Evolutionary conservation across 768 basidiomycete genomes (phyloP).

Genomic region (Stropharia rugosoannulata): DNA sequence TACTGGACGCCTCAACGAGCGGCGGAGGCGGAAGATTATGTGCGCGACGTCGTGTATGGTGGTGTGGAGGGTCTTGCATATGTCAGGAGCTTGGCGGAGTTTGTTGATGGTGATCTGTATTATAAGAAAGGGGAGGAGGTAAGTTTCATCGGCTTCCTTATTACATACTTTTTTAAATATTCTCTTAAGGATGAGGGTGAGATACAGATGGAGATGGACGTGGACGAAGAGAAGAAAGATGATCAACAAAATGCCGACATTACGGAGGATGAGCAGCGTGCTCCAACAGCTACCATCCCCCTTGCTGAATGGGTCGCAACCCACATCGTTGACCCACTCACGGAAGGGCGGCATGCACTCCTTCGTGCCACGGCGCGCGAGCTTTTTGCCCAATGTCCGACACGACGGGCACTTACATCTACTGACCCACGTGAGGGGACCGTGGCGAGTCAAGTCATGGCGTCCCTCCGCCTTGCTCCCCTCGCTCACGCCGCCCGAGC

Average conservation of each 20-base stretch:
- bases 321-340: constrained; percentile 45
- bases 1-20: constrained; percentile 54
- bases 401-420: neutral
- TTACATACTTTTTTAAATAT: too few species aligned
- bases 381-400: constrained; percentile 12
- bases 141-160: neutral
- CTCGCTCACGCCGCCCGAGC: constrained; percentile 37
- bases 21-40: constrained; percentile 60
- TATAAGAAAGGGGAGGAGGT: constrained; percentile 22
- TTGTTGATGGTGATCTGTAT: constrained; percentile 43
- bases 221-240: neutral
- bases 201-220: neutral
- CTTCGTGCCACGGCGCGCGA: constrained; percentile 38
- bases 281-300: constrained; percentile 31
- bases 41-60: constrained; percentile 77
- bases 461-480: constrained; percentile 43
- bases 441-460: constrained; percentile 34
- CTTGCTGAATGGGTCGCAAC: constrained; percentile 42
- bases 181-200: neutral
- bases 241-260: neutral
- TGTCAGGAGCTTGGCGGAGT: constrained; percentile 74
- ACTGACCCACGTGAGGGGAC: constrained; percentile 16
- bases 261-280: constrained; percentile 8
- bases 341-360: constrained; percentile 45
- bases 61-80: constrained; percentile 78